Base-by-base conservation (phyloP, 106 monocot genomes). In the Apostasia ramifera region DNA sequence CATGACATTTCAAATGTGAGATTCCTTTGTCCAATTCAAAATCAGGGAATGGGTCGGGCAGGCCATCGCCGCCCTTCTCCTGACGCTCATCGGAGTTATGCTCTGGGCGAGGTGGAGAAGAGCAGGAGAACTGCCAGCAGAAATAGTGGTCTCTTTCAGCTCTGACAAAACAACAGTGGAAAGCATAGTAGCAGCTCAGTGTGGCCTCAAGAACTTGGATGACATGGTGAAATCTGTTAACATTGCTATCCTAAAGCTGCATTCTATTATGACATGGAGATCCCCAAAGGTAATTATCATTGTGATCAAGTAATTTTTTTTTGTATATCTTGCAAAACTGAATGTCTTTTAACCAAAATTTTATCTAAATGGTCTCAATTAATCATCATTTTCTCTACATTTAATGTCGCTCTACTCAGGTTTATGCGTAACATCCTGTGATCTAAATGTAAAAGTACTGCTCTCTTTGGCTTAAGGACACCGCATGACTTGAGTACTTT, bases 101-200 rank as follows among this genome's bases (percentile, higher is more conserved):
- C 4, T 85, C 12, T 70, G 88, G 91, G 74, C 79, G 2, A 83
- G 81, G 63, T 51, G 14, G 3, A 47, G 57, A n/a, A 53, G 50
- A 40, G 63, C 80, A 0, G 68, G 66, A 13, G 63, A 83, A n/a
- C 15, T 59, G 15, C 52, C 26, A 40, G 41, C 63, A 0, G 91
- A 86, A 61, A 68, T 95, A 8, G 50, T 86, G 26, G 77, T 95
- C 4, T 68, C 81, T 15, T 70, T 81, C 8, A 66, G 83, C 8
- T 76, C 88, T 2, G 84, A 89, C 43, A 80, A 89, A 72, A 82
- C 89, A 38, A 76, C 92, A 41, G 71, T 89, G 74, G 86, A 97
- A 66, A 92, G 74, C 67, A 68, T 92, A 53, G 86, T 88, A 4
- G 76, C 78, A 42, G 95, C 92, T 13, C 92, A 92, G 5, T 80